A percentile compares a stretch with the other conserved stretches of the same genome.
These are phyloP conservation scores for Monosporascus sp. DNA, from an alignment of 2,329 filamentous ascomycete genomes.

Conservation along the genomic window DNA sequence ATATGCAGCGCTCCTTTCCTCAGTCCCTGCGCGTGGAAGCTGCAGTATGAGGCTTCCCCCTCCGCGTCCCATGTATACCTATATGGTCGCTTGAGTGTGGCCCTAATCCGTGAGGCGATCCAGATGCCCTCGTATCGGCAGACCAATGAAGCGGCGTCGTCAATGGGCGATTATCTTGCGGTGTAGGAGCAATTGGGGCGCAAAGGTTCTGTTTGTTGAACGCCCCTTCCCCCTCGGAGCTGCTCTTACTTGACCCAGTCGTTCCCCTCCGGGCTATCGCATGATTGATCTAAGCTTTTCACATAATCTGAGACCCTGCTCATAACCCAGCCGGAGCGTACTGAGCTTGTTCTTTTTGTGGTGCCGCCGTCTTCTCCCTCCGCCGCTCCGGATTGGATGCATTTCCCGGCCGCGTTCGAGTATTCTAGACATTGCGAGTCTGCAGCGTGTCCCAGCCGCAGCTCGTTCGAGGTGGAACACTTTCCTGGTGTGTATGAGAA, in stretches of 20 bases:
- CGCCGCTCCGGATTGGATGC: background rate
- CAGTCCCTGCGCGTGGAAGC: no score
- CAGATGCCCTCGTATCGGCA: no score
- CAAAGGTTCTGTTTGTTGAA: no score
- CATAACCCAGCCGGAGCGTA: slow-evolving; percentile 4
- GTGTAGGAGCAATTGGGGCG: no score
- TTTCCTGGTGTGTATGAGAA: slow-evolving; percentile 13
- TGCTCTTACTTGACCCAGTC: background rate
- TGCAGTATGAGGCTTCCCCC: no score
- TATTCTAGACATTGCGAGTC: slow-evolving; percentile 5
- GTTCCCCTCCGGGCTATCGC: slow-evolving; percentile 1
- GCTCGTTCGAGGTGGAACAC: slow-evolving; percentile 12
- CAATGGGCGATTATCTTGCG: no score
- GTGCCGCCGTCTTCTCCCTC: background rate
- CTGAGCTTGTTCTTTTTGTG: background rate
- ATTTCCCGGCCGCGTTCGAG: slow-evolving; percentile 2
- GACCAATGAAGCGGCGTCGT: no score
- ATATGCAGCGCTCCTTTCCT: no score
- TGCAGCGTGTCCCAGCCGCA: slow-evolving; percentile 10
- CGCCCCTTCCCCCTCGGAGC: no score
- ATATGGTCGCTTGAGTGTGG: no score
- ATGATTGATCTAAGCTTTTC: slow-evolving; percentile 4
- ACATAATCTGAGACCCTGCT: slow-evolving; percentile 2
- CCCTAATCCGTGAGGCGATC: no score
- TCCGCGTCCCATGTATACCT: no score